Conservation (phyloP, 768 basidiomycete species). For the Boletus tylopilopsis region DNA sequence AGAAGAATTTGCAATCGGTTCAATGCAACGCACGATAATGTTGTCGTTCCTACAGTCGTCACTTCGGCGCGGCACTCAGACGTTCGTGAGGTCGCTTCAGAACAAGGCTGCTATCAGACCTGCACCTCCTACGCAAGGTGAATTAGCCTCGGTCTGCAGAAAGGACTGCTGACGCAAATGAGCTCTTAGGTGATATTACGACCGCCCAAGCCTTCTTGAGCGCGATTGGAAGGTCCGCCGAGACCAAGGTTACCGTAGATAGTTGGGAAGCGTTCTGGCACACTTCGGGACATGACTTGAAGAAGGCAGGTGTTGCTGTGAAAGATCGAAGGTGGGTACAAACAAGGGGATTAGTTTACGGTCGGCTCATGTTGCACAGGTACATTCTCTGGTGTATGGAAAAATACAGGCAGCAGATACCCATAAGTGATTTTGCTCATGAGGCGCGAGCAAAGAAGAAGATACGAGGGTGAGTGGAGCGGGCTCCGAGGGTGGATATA, state of each 20-base stretch:
- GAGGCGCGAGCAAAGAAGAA: constrained; percentile 69
- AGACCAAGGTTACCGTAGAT: constrained; percentile 60
- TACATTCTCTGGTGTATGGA: constrained; percentile 86
- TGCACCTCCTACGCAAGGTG: constrained; percentile 25
- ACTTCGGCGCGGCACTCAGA: constrained; percentile 15
- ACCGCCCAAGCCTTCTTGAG: constrained; percentile 65
- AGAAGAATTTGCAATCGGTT: neutral
- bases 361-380: constrained; percentile 35
- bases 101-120: constrained; percentile 26
- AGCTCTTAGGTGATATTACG: constrained; percentile 41
- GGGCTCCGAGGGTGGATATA: neutral
- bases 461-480: constrained; percentile 63
- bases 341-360: neutral
- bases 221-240: constrained; percentile 66
- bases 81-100: constrained; percentile 27
- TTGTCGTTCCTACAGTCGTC: constrained; percentile 18
- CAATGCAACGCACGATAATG: constrained; percentile 12
- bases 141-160: neutral
- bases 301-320: constrained; percentile 60
- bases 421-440: constrained; percentile 60
- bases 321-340: constrained; percentile 64
- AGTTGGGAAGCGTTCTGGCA: constrained; percentile 77
- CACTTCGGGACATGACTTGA: constrained; percentile 52
- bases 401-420: constrained; percentile 60
- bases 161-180: constrained; percentile 5